Conservation (phyloP, 306 rosid genomes). For the Datisca glomerata region DNA sequence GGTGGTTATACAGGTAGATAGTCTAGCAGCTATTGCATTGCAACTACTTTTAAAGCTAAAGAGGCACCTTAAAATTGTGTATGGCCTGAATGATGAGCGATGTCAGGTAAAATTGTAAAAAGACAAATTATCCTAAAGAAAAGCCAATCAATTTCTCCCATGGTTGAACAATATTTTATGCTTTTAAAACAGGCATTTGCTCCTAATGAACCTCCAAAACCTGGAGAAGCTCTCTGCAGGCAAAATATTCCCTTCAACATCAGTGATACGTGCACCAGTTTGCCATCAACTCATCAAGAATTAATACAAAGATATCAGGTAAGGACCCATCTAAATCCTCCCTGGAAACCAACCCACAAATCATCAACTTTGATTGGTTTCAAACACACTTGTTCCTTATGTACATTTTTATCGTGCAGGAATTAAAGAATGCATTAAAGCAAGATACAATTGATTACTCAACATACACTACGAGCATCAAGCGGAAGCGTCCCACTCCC, state of each 20-base stretch:
- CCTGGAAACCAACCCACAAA: background rate
- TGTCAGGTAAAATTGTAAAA: slow-evolving; percentile 62
- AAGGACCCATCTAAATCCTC: background rate
- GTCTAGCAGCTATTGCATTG: slow-evolving; percentile 67
- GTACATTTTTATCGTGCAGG: slow-evolving; percentile 31
- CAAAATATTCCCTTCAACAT: slow-evolving; percentile 55
- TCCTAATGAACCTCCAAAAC: slow-evolving; percentile 70
- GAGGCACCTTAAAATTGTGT: slow-evolving; percentile 82
- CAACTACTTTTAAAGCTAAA: slow-evolving; percentile 93
- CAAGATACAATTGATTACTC: slow-evolving; percentile 80
- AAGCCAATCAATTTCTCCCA: slow-evolving; percentile 1
- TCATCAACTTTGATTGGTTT: background rate
- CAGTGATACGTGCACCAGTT: slow-evolving; percentile 45
- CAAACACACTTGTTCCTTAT: background rate
- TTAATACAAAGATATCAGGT: slow-evolving; percentile 81
- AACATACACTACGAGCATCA: slow-evolving; percentile 67
- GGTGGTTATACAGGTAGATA: slow-evolving; percentile 58
- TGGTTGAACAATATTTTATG: background rate
- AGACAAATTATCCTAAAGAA: background rate
- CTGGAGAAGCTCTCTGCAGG: slow-evolving; percentile 73
- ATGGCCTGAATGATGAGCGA: slow-evolving; percentile 69
- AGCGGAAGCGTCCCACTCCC: slow-evolving; percentile 72
- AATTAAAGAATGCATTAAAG: slow-evolving; percentile 69
- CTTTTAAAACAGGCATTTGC: slow-evolving; percentile 56
- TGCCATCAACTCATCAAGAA: slow-evolving; percentile 72